Base-by-base conservation (phyloP, 2,329 filamentous ascomycete genomes). In the Venturia oleaginea region DNA sequence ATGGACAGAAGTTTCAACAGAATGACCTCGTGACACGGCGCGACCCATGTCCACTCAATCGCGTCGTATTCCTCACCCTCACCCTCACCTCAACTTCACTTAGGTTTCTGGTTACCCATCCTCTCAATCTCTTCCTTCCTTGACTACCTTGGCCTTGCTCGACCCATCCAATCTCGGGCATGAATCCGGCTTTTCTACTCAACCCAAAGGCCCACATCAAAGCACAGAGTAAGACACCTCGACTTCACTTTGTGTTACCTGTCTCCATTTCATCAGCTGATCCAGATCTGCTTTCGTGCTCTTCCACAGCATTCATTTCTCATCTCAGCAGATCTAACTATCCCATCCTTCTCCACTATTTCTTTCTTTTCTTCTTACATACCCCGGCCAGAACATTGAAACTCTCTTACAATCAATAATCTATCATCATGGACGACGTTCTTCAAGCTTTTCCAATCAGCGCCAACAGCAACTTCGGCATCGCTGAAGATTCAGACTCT, bases 181-280 rank as follows among this genome's bases (percentile, higher is more conserved):
- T 75, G 73, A 72, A 74, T 68, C 71, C 72, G 11, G 71, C 70
- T 2, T 71, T 71, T 60, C 68, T 76, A 17, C 68, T 77, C 7
- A 73, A 77, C 65, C 75, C 74, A 7, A 76, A 74, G 65, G 74
- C 71, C 3, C 74, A 70, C 63, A 71, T 70, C 2, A 76, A 76
- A 57, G 51, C 27, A 34, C 27, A 57, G 51, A 61, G 70, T 73
- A 59, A 70, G 66, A 67, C 64, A 30, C 61, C 48, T 15, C n/a
- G n/a, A 30, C 24, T 37, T 30, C 13, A 19, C 30, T 51, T 30
- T n/a, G 8, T n/a, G 42, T 48, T 24, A 46, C 22, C 46, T 42
- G 40, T 27, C 40, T 40, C 32, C 59, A 54, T 24, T 60, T 57
- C 37, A 54, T 17, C 38, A 6, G 54, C 46, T 15, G 38, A 40